Evolutionary conservation across 2,329 filamentous ascomycete genomes (phyloP).

Genomic region (Xylariaceae sp.): DNA sequence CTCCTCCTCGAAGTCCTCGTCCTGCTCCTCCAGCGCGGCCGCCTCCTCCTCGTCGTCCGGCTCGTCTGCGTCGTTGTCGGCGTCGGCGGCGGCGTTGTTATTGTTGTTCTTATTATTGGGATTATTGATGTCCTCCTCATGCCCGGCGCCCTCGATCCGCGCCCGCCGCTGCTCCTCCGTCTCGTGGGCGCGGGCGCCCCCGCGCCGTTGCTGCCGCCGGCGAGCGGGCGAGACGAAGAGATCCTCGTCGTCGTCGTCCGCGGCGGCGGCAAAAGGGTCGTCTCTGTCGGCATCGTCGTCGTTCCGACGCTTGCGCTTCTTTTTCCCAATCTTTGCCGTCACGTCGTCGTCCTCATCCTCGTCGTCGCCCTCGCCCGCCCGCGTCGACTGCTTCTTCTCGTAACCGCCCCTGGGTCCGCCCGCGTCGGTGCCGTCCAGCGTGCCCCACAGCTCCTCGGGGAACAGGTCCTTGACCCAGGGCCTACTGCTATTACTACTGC

Average conservation of each 20-base stretch:
- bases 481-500: no score
- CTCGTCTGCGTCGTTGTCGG: constrained; percentile 38
- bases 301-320: constrained; percentile 32
- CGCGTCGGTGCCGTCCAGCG: constrained; percentile 41
- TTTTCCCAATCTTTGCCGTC: no score
- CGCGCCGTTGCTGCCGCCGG: no score
- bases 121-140: constrained; percentile 15
- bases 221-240: constrained; percentile 5
- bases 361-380: constrained; percentile 32
- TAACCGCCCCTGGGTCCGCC: constrained; percentile 21
- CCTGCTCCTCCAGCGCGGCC: constrained; percentile 32
- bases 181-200: constrained; percentile 19
- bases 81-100: constrained; percentile 27
- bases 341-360: constrained; percentile 36
- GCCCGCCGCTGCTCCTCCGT: constrained; percentile 27
- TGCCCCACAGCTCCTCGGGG: constrained; percentile 47
- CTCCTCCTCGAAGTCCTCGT: constrained; percentile 45
- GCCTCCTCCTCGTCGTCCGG: constrained; percentile 38
- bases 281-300: constrained; percentile 37
- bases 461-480: constrained; percentile 46
- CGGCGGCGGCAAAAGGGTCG: constrained; percentile 15
- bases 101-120: constrained; percentile 23
- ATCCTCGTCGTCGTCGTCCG: constrained; percentile 17
- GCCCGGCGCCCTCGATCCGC: constrained; percentile 22
- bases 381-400: constrained; percentile 21